Evolutionary conservation across 2,329 filamentous ascomycete species (phyloP).

Genomic region (Paracamarosporium sp.): DNA sequence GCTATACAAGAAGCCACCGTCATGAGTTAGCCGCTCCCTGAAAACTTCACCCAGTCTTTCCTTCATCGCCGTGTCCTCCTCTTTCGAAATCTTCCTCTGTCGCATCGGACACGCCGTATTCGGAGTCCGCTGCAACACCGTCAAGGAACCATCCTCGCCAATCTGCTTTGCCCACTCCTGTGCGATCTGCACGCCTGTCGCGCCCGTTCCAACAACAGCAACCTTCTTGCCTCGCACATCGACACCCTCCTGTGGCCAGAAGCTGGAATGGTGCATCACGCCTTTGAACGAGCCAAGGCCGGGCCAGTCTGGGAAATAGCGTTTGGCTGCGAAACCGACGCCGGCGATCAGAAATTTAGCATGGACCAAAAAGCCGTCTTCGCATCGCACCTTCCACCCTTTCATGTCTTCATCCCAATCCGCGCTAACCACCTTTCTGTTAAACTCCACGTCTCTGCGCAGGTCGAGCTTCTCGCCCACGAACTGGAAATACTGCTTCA

Average conservation of each 20-base stretch:
- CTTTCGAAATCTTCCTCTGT: conserved; percentile 13
- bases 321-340: conserved; percentile 62
- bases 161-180: conserved; percentile 63
- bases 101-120: conserved; percentile 67
- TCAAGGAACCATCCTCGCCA: conserved; percentile 51
- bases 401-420: conserved; percentile 53
- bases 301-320: conserved; percentile 63
- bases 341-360: conserved; percentile 58
- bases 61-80: conserved; percentile 14
- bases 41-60: not conserved
- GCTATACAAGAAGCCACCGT: conserved; percentile 60
- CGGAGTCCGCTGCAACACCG: conserved; percentile 69
- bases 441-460: conserved; percentile 52
- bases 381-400: conserved; percentile 55
- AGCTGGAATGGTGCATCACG: conserved; percentile 61
- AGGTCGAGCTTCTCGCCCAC: conserved; percentile 61
- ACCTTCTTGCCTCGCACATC: conserved; percentile 61
- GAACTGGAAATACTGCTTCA: conserved; percentile 63
- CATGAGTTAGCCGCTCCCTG: conserved; percentile 23
- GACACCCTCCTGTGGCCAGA: conserved; percentile 63
- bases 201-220: conserved; percentile 67
- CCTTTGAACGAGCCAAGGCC: conserved; percentile 65
- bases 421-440: conserved; percentile 35
- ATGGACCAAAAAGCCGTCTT: conserved; percentile 50
- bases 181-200: conserved; percentile 66